Base-by-base conservation (phyloP, 495 filamentous ascomycete genomes). In the Trichoderma erinaceum region DNA sequence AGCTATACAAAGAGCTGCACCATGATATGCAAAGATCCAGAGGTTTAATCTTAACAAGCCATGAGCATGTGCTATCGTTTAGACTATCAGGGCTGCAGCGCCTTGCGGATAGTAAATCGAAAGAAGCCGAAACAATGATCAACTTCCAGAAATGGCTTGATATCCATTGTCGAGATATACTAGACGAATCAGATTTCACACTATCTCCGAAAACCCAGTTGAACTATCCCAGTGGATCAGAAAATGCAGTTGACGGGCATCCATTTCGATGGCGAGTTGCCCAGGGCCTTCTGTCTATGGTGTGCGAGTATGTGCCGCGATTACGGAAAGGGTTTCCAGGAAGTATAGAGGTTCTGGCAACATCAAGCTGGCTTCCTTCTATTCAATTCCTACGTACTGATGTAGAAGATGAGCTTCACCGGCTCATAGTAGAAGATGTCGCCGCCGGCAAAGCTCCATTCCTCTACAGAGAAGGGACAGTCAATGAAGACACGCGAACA, bases 171-270 rank as follows among this genome's bases (percentile, higher is more conserved):
- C 79, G 84, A 12, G 86, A 88, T 72, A 74, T 88, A 1, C 71
- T 88, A 0, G 86, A 87, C 70, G 86, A 88, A 67, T 84, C 78
- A 8, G 86, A 88, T 66, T 80, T 79, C 38, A 84, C 82, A 0
- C 69, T 88, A 11, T 77, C 82, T 0, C 76, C 81, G 0, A 77
- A 77, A 38, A 82, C 80, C 0, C 80, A 83, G 68, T 73, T 83
- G 0, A 83, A 80, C 58, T 85, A 85, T 61, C 84, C 83, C 0
- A 78, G 77, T 5, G 83, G 83, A 0, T 71, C 78, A 1, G 80
- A 84, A 61, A 76, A 77, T 70, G 70, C 76, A 3, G 76, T 86
- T 0, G 83, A 85, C 70, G 81, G 83, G 10, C 74, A 83, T 65
- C 82, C 83, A 0, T 78, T 80, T 43, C 79, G 82, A 2, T 86